Base-by-base conservation (phyloP, 148 eudicot genomes). In the Vaccinium darrowii region DNA sequence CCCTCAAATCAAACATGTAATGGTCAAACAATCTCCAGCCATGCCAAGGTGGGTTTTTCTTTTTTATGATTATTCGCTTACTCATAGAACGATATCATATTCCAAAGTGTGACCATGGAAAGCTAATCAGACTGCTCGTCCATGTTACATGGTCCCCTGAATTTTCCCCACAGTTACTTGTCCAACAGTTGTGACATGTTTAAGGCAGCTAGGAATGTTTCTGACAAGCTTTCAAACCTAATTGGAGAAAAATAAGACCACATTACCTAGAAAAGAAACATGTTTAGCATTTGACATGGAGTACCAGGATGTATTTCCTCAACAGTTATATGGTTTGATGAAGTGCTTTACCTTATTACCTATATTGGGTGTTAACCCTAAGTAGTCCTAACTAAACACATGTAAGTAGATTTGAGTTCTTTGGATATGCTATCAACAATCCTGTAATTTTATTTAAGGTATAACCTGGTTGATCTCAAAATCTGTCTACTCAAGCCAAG, bases 1-100 rank as follows among this genome's bases (percentile, higher is more conserved):
- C 77, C 56, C 94, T 8, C 91, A 92, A 65, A 86, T 91, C 80
- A 85, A 63, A 77, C 96, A 91, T 84, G 51, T 91, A 65, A 85
- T 81, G 74, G 89, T 93, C 50, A 92, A 93, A 82, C 90, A 90
- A 76, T 88, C 96, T 71, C 85, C 84, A 56, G 89, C 62, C 84
- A 79, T 87, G 88, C 96, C 94, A 71, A 92, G 91, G 96, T 92
- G 71, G 87, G 89, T 81, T 62, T 53, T 72, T 36, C 13, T 2
- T 47, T 33, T 83, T 78, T 30, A 5, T 57, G 11, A 15, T 54
- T 54, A 56, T 57, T 78, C n/a, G 21, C 49, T 54, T 79, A 15
- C 52, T 52, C 11, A 78, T 7, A 52, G 62, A 27, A 76, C 7
- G 50, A 19, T 18, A 47, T 76, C 39, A 43, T 76, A 27, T 76